A percentile compares a stretch with the other conserved stretches of the same genome.
These are phyloP conservation scores for Penicillium vulpinum DNA, from an alignment of 2,329 filamentous ascomycete genomes.

Conservation along the genomic window DNA sequence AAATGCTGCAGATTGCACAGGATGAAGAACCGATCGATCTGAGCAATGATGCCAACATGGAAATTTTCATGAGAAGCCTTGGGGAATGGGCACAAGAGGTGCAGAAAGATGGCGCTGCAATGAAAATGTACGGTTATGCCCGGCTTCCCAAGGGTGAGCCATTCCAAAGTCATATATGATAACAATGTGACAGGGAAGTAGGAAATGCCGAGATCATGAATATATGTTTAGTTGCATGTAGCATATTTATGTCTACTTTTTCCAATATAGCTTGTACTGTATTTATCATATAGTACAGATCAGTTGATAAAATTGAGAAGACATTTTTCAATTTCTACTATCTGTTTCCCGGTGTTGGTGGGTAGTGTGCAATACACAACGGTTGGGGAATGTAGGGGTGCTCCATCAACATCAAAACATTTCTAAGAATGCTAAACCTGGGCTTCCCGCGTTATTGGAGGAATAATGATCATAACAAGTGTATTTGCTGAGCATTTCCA, in stretches of 20 bases:
- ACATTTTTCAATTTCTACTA: no score
- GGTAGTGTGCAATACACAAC: no score
- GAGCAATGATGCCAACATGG: conserved; percentile 2
- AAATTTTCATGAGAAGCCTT: not conserved
- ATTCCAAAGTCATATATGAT: not conserved
- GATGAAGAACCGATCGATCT: conserved; percentile 27
- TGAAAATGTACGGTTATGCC: not conserved
- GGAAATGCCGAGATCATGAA: not conserved
- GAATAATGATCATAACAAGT: not conserved
- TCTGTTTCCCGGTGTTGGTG: not conserved
- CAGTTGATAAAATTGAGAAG: no score
- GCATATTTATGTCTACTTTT: not conserved
- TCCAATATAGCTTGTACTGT: no score
- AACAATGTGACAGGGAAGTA: not conserved
- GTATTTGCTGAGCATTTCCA: not conserved
- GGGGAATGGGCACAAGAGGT: not conserved
- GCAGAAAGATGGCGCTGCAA: not conserved
- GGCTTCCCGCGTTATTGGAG: not conserved
- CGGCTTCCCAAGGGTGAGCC: not conserved
- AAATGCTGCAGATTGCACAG: conserved; percentile 27
- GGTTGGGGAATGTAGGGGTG: not conserved
- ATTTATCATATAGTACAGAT: not conserved
- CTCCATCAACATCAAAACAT: not conserved
- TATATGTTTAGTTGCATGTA: not conserved
- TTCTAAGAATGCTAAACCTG: not conserved